Evolutionary conservation across 139 green algal genomes (phyloP).

Genomic region (Dunaliella primolecta): DNA sequence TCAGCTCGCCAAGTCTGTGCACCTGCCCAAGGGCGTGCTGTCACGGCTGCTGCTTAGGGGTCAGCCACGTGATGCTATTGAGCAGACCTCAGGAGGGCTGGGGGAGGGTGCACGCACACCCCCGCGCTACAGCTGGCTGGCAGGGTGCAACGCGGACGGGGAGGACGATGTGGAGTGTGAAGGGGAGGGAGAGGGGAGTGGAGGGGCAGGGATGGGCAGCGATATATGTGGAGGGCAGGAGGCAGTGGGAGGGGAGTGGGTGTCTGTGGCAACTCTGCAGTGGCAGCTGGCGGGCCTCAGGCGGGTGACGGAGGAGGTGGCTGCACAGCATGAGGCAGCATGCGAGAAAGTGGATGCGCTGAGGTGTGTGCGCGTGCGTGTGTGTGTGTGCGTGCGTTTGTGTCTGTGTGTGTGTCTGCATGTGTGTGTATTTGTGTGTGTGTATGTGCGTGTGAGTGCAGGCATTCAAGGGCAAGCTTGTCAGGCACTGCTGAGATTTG

Average conservation of each 20-base stretch:
- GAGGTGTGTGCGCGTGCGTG: background rate
- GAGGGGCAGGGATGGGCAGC: background rate
- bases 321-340: background rate
- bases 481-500: no score
- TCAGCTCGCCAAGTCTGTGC: background rate
- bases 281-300: background rate
- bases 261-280: background rate
- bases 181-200: background rate
- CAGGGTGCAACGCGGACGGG: background rate
- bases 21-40: background rate
- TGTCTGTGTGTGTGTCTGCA: no score
- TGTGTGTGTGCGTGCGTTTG: background rate
- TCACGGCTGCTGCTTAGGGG: background rate
- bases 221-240: no score
- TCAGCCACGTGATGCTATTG: no score
- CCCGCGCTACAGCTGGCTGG: no score
- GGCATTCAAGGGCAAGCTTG: no score
- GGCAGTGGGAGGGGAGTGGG: background rate
- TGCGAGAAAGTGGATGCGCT: background rate
- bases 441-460: no score
- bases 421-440: no score
- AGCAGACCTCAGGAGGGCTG: background rate
- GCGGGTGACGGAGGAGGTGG: background rate
- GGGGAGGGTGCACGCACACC: background rate
- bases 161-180: background rate